Percentiles rank a stretch among this genome's conserved stretches.
phyloP scores from a whole-genome alignment of 2,329 filamentous ascomycete species.

The Penicillium paneum region DNA sequence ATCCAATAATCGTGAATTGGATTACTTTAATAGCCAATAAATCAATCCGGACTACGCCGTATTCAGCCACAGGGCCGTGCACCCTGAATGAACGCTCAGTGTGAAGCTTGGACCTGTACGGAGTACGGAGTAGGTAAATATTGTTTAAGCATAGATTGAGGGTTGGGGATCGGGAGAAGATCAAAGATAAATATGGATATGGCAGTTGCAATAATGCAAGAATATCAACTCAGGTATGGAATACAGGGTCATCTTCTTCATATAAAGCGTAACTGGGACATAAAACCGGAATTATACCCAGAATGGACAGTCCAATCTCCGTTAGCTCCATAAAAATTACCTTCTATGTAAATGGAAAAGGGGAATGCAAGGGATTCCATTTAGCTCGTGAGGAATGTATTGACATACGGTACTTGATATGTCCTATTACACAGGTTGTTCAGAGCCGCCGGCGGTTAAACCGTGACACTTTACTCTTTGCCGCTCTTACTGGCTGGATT shows the following conservation, averaged over 20 bases:
- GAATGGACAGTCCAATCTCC: slow-evolving; percentile 5
- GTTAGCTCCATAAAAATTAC: not conserved
- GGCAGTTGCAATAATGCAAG: not conserved
- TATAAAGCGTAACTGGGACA: not conserved
- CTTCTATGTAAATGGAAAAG: not conserved
- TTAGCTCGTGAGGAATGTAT: slow-evolving; percentile 2
- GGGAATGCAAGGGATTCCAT: not conserved
- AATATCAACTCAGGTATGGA: not conserved
- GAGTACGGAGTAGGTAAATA: not conserved
- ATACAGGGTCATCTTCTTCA: not conserved
- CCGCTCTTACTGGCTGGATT: not conserved
- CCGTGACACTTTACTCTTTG: not conserved
- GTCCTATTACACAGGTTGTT: not conserved
- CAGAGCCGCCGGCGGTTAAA: slow-evolving; percentile 7
- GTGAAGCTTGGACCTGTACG: slow-evolving; percentile 3
- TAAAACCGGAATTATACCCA: not conserved
- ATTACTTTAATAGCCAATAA: not conserved
- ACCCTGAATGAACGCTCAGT: not conserved
- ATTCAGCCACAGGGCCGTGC: slow-evolving; percentile 5
- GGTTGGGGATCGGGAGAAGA: not conserved
- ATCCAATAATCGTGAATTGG: not conserved
- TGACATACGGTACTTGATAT: not conserved
- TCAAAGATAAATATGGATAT: not conserved
- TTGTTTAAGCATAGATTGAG: not conserved
- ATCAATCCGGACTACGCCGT: not conserved